A percentile compares a stretch with the other conserved stretches of the same genome.
Evolutionary conservation across 192 early-diverging fungal species (phyloP).

Genomic region (Coemansia sp.): DNA sequence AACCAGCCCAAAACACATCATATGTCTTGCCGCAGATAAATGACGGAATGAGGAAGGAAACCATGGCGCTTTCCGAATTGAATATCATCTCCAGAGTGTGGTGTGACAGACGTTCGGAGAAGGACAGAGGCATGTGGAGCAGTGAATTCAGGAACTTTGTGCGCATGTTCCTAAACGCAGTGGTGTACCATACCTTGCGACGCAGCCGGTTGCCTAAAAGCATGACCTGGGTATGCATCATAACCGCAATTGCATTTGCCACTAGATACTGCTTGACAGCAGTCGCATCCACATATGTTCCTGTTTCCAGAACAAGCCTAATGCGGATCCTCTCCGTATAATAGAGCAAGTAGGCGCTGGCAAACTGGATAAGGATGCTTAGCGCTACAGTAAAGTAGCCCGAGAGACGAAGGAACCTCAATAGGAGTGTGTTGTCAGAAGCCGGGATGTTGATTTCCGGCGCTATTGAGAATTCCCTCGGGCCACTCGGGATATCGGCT

Average conservation of each 20-base stretch:
- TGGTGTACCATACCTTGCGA: neutral
- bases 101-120: conserved; percentile 15
- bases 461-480: neutral
- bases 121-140: neutral
- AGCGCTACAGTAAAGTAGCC: conserved; percentile 2
- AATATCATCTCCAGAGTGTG: neutral
- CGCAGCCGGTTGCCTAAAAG: neutral
- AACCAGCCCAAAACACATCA: neutral
- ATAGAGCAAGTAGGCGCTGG: conserved; percentile 2
- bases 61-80: neutral
- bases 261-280: neutral
- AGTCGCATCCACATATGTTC: neutral
- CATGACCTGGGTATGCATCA: neutral
- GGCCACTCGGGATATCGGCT: neutral
- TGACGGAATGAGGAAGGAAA: neutral
- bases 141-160: neutral
- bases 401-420: conserved; percentile 2
- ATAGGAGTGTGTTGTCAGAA: neutral
- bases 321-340: conserved; percentile 7
- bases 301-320: neutral
- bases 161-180: neutral
- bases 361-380: conserved; percentile 1
- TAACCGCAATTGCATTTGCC: neutral
- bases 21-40: neutral
- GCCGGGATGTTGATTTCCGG: conserved; percentile 3